These are phyloP conservation scores for Paramecium tetraurelia DNA, from an alignment of 73 alveolate species.

Conservation along the genomic window DNA sequence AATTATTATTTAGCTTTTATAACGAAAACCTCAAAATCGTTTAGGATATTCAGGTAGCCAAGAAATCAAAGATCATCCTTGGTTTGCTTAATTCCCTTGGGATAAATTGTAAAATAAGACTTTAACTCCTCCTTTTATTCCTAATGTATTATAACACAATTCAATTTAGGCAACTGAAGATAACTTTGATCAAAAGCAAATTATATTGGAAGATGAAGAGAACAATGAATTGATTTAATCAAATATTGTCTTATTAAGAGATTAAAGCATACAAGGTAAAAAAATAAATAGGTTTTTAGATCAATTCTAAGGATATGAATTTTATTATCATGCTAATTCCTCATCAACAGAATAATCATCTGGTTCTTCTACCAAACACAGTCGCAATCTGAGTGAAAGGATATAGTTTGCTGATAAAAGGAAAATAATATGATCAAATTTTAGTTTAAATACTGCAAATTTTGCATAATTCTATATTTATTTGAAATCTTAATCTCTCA, in stretches of 20 bases:
- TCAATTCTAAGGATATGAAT: neutral
- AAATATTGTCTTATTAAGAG: neutral
- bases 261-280: neutral
- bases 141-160: neutral
- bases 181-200: slow-evolving; percentile 33
- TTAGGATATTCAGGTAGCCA: slow-evolving; percentile 85
- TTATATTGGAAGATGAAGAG: slow-evolving; percentile 44
- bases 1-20: slow-evolving; percentile 63
- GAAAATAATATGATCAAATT: neutral
- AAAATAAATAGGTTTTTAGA: neutral
- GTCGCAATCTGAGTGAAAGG: neutral
- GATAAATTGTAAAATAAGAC: slow-evolving; percentile 60
- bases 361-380: neutral
- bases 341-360: neutral
- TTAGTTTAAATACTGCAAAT: neutral
- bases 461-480: neutral
- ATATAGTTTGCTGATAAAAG: neutral
- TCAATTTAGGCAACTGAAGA: neutral
- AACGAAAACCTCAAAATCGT: slow-evolving; percentile 85
- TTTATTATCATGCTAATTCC: neutral
- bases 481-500: neutral
- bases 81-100: slow-evolving; percentile 84
- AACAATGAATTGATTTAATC: slow-evolving; percentile 37
- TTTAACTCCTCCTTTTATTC: slow-evolving; percentile 64
- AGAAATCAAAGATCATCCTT: slow-evolving; percentile 81